phyloP scores from a whole-genome alignment of 306 rosid species.

The Vigna hirtella region DNA sequence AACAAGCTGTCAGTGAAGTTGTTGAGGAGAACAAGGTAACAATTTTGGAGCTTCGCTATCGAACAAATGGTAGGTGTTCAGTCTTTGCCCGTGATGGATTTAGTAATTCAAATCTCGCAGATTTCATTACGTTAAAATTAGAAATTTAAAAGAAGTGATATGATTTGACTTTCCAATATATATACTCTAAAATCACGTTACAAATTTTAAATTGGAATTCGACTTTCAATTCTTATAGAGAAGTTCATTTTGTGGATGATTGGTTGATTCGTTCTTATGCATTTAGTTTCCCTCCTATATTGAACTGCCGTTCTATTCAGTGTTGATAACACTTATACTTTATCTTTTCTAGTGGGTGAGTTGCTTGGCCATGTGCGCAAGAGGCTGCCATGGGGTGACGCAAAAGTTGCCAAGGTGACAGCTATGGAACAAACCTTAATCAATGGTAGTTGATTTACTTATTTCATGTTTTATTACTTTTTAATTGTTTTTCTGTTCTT shows the following conservation, averaged over 20 bases:
- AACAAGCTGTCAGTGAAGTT: constrained; percentile 65
- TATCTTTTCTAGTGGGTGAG: constrained; percentile 78
- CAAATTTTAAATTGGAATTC: constrained; percentile 15
- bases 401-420: constrained; percentile 88
- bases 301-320: constrained; percentile 1
- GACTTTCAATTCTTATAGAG: background rate
- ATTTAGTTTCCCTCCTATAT: constrained; percentile 8
- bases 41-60: constrained; percentile 79
- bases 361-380: constrained; percentile 82
- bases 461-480: background rate
- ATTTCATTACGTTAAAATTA: constrained; percentile 11
- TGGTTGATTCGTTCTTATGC: constrained; percentile 10
- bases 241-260: constrained; percentile 7
- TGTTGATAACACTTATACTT: constrained; percentile 19
- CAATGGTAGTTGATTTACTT: constrained; percentile 33
- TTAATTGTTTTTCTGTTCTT: constrained; percentile 28
- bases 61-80: constrained; percentile 65
- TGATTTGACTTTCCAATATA: constrained; percentile 8
- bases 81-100: constrained; percentile 7
- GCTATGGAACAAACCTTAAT: constrained; percentile 12
- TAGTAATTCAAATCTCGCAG: constrained; percentile 17
- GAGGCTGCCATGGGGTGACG: constrained; percentile 96
- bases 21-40: constrained; percentile 73
- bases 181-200: background rate
- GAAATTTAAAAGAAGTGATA: background rate